These are phyloP conservation scores for Dalbergia oliveri DNA, from an alignment of 306 rosid species.

Conservation along the genomic window DNA sequence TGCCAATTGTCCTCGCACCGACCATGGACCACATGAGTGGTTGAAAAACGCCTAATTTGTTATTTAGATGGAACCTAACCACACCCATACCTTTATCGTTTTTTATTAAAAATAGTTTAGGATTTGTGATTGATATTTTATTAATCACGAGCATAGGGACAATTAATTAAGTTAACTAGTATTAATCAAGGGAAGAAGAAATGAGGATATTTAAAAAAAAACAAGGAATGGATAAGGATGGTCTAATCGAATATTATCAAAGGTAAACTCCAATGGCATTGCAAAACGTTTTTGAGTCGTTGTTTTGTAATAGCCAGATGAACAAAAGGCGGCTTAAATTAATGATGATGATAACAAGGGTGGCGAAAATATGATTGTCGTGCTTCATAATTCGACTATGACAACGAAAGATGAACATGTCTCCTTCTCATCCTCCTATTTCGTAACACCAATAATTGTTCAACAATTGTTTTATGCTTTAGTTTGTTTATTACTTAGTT, in stretches of 20 bases:
- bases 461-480: slow-evolving; percentile 19
- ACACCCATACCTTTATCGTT: slow-evolving; percentile 18
- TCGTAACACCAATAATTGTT: slow-evolving; percentile 41
- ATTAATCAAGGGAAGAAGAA: slow-evolving; percentile 9
- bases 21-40: slow-evolving; percentile 51
- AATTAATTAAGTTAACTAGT: slow-evolving; percentile 11
- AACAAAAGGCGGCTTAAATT: slow-evolving; percentile 37
- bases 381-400: slow-evolving; percentile 26
- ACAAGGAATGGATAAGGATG: slow-evolving; percentile 48
- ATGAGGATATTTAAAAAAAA: neutral
- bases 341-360: slow-evolving; percentile 49
- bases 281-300: neutral
- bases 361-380: slow-evolving; percentile 42
- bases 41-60: slow-evolving; percentile 41
- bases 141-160: slow-evolving; percentile 41
- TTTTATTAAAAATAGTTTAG: neutral
- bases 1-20: slow-evolving; percentile 48
- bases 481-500: neutral
- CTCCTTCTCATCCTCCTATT: slow-evolving; percentile 18
- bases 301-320: slow-evolving; percentile 38
- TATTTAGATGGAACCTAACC: slow-evolving; percentile 39
- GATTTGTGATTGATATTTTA: slow-evolving; percentile 26
- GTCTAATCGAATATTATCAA: slow-evolving; percentile 36
- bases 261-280: slow-evolving; percentile 44
- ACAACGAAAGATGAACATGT: slow-evolving; percentile 23